Conservation (phyloP, 169 alveolate species). For the Plasmodium reichenowi region DNA sequence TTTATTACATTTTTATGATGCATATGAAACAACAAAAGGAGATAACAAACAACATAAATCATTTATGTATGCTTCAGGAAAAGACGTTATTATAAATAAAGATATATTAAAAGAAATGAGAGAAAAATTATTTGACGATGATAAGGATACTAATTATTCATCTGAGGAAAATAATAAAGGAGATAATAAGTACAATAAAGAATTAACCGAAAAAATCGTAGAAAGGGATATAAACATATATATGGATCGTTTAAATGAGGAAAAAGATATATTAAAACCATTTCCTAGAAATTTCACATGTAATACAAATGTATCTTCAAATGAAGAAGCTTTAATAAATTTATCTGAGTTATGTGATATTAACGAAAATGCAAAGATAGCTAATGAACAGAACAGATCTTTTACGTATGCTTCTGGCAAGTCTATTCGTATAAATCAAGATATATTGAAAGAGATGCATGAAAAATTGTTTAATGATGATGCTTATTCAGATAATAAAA, state of each 20-base stretch:
- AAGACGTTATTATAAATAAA: conserved; percentile 20
- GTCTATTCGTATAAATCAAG: conserved; percentile 9
- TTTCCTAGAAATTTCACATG: not conserved
- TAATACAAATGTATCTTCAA: not conserved
- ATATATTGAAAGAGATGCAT: conserved; percentile 14
- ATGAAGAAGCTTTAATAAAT: not conserved
- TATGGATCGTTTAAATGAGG: too few relatives aligned
- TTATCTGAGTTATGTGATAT: not conserved
- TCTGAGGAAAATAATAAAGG: not conserved
- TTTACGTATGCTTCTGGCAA: conserved; percentile 35
- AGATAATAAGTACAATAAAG: not conserved
- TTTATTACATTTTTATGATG: not conserved
- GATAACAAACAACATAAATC: not conserved
- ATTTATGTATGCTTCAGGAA: conserved; percentile 20
- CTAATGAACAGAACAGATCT: not conserved
- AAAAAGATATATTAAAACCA: too few relatives aligned
- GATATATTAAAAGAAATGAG: conserved; percentile 17
- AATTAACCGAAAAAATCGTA: too few relatives aligned
- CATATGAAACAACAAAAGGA: not conserved
- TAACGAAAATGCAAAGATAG: not conserved
- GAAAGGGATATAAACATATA: too few relatives aligned
- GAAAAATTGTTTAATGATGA: conserved; percentile 22
- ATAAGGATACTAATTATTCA: not conserved
- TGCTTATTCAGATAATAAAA: not conserved
- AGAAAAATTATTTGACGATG: conserved; percentile 4